phyloP scores from a whole-genome alignment of 2,329 filamentous ascomycete genomes.

The Aureobasidium vineae region DNA sequence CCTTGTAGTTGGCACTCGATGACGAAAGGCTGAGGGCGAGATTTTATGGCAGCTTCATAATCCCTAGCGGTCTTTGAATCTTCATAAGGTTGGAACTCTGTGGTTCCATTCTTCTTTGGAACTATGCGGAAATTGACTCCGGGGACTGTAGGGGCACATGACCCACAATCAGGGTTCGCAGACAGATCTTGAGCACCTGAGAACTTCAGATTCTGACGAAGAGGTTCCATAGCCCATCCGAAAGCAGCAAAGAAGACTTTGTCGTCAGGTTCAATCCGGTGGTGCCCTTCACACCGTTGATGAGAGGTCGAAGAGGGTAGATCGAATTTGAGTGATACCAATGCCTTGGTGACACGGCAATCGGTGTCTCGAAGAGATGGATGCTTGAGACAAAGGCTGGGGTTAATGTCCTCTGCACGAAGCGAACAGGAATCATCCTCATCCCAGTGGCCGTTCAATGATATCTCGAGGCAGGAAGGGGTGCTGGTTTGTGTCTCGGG shows the following conservation, averaged over 20 bases:
- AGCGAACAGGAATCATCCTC: background rate
- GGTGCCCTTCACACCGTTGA: background rate
- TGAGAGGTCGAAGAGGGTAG: background rate
- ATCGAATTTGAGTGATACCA: background rate
- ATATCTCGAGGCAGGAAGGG: background rate
- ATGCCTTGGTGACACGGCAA: background rate
- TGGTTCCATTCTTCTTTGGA: background rate
- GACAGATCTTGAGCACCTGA: background rate
- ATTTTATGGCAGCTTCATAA: constrained; percentile 54
- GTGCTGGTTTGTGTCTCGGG: constrained; percentile 32
- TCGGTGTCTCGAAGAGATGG: background rate
- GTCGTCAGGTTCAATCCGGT: constrained; percentile 28
- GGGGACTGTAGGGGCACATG: constrained; percentile 44
- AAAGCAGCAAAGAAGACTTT: constrained; percentile 35
- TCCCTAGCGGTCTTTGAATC: constrained; percentile 50
- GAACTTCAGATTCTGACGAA: background rate
- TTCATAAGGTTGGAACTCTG: constrained; percentile 48
- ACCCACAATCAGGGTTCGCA: constrained; percentile 22
- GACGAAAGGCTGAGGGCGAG: constrained; percentile 41
- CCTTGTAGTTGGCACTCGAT: constrained; percentile 22
- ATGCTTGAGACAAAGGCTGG: background rate
- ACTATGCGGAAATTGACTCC: constrained; percentile 41
- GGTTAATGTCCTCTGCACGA: background rate
- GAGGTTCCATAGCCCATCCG: constrained; percentile 35
- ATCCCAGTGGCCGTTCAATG: background rate